Percentiles rank a stretch among this genome's conserved stretches.
Evolutionary conservation across 805 yeast genomes (phyloP).

Genomic region (Yarrowia sp.): DNA sequence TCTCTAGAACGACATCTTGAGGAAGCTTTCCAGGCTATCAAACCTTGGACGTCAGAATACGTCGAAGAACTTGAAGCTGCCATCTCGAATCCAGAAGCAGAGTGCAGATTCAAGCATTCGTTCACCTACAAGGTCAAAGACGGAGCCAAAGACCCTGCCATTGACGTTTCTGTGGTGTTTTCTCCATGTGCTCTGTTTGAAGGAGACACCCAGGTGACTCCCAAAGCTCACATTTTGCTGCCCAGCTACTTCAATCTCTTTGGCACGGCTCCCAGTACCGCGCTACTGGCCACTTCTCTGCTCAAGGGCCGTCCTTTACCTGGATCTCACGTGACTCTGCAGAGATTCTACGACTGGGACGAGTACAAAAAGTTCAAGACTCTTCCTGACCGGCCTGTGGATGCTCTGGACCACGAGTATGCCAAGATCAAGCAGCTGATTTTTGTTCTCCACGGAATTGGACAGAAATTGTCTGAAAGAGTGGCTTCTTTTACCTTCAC

Average conservation of each 20-base stretch:
- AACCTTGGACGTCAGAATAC: constrained; percentile 47
- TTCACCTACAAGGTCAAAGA: constrained; percentile 42
- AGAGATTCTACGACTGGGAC: constrained; percentile 48
- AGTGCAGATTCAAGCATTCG: constrained; percentile 44
- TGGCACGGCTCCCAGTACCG: constrained; percentile 40
- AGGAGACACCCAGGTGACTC: constrained; percentile 40
- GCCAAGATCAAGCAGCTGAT: constrained; percentile 65
- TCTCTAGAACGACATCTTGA: constrained; percentile 46
- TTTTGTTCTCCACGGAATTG: constrained; percentile 92
- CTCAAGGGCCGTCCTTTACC: constrained; percentile 43
- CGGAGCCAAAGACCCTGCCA: constrained; percentile 37
- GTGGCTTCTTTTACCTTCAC: constrained; percentile 86
- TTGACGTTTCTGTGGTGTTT: constrained; percentile 44
- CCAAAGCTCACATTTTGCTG: constrained; percentile 22
- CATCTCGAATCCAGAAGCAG: constrained; percentile 44
- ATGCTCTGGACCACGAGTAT: constrained; percentile 45
- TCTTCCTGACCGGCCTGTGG: constrained; percentile 47
- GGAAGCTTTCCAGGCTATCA: constrained; percentile 42
- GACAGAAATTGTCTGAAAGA: constrained; percentile 82
- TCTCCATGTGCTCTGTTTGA: constrained; percentile 46
- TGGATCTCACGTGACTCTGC: constrained; percentile 43
- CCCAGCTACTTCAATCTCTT: constrained; percentile 26
- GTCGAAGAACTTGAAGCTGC: constrained; percentile 45
- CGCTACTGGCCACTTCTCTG: constrained; percentile 41
- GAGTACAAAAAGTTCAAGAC: constrained; percentile 46